Conservation (phyloP, 2,329 filamentous ascomycete species). For the Bipolaris cookei region DNA sequence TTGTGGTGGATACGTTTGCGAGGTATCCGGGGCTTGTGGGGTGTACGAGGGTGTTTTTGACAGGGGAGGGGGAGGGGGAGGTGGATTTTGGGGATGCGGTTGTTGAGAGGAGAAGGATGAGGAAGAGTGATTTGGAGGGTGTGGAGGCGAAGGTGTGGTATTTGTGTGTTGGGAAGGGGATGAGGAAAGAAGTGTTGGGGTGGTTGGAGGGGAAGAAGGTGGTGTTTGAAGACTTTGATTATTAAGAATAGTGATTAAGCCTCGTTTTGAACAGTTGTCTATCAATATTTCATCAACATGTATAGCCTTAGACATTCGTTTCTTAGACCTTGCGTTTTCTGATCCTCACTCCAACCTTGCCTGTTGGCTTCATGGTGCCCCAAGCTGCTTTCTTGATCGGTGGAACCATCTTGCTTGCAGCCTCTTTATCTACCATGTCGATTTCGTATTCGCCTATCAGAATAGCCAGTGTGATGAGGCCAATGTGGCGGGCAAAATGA, state of each 20-base stretch:
- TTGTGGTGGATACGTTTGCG: constrained; percentile 67
- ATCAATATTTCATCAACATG: too few relatives aligned
- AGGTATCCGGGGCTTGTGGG: constrained; percentile 59
- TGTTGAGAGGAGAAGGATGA: constrained; percentile 57
- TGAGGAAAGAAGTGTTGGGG: constrained; percentile 57
- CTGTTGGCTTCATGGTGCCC: constrained; percentile 12
- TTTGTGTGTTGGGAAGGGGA: constrained; percentile 61
- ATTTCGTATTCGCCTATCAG: constrained; percentile 15
- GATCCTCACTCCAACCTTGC: constrained; percentile 12
- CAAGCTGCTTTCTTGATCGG: neutral
- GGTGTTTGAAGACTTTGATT: constrained; percentile 60
- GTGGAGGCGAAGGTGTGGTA: constrained; percentile 60
- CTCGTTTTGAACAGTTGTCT: neutral
- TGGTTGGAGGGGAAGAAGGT: constrained; percentile 58
- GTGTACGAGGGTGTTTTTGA: constrained; percentile 69
- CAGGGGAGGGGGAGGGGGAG: constrained; percentile 48
- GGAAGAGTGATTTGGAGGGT: constrained; percentile 51
- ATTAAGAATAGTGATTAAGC: constrained; percentile 7
- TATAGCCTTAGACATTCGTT: neutral
- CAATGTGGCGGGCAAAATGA: constrained; percentile 26
- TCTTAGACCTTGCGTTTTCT: neutral
- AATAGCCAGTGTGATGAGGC: constrained; percentile 14
- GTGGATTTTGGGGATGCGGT: constrained; percentile 35
- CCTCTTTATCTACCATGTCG: neutral
- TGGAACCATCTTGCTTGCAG: neutral